A percentile compares a stretch with the other conserved stretches of the same genome.
These are phyloP conservation scores for Termitomyces bulborhizus DNA, from an alignment of 768 basidiomycete genomes.

Conservation along the genomic window DNA sequence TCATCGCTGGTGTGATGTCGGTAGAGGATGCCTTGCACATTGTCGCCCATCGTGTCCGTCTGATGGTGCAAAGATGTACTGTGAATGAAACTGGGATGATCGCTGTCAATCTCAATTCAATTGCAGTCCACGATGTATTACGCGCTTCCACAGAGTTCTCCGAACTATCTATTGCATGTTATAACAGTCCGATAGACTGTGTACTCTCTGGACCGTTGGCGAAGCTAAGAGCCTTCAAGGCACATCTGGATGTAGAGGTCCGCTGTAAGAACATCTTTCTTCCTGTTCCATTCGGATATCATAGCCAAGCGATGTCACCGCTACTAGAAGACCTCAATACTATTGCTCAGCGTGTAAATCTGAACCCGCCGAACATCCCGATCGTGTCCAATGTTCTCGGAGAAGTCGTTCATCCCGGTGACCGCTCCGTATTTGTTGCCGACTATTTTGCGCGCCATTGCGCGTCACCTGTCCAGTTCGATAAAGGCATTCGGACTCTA, in stretches of 20 bases:
- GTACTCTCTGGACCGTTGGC: conserved; percentile 52
- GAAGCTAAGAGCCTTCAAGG: conserved; percentile 35
- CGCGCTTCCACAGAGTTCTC: conserved; percentile 25
- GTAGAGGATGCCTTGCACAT: conserved; percentile 52
- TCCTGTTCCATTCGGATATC: conserved; percentile 56
- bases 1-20: conserved; percentile 51
- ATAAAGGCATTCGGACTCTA: conserved; percentile 41
- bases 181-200: conserved; percentile 51
- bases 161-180: conserved; percentile 48
- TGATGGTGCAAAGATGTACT: conserved; percentile 46
- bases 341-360: conserved; percentile 28
- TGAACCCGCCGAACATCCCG: conserved; percentile 47
- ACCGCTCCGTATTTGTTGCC: conserved; percentile 36
- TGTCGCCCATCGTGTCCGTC: conserved; percentile 50
- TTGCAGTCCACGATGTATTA: conserved; percentile 28
- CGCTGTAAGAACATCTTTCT: conserved; percentile 38
- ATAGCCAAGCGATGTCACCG: conserved; percentile 59
- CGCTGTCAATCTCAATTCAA: conserved; percentile 37
- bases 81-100: conserved; percentile 52
- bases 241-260: conserved; percentile 28
- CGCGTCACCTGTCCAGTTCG: conserved; percentile 49
- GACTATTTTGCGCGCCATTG: conserved; percentile 59
- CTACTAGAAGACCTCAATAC: conserved; percentile 42
- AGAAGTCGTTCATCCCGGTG: conserved; percentile 44
- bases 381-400: conserved; percentile 61